A percentile compares a stretch with the other conserved stretches of the same genome.
phyloP scores from a whole-genome alignment of 352 stramenopile genomes.

The Phytophthora pluvialis region DNA sequence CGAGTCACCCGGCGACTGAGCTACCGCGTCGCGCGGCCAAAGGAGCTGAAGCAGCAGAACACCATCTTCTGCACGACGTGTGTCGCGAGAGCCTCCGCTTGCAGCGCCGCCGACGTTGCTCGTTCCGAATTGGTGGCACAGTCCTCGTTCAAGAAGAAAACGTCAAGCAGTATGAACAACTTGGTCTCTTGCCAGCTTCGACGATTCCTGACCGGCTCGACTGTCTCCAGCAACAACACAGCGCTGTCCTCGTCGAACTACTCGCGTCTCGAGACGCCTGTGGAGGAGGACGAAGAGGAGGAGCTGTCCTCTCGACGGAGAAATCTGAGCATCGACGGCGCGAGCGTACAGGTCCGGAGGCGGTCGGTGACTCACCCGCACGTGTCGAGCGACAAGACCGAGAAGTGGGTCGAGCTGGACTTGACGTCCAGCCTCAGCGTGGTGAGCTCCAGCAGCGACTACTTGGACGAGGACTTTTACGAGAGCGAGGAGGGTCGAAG shows the following conservation, averaged over 20 bases:
- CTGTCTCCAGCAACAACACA: constrained; percentile 23
- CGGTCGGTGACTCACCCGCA: constrained; percentile 29
- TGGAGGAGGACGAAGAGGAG: constrained; percentile 27
- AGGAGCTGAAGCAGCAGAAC: constrained; percentile 46
- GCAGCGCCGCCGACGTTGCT: constrained; percentile 47
- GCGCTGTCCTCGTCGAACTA: constrained; percentile 22
- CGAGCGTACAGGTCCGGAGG: constrained; percentile 10
- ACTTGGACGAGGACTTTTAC: constrained; percentile 27
- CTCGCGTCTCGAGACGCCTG: constrained; percentile 16
- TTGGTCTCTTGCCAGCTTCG: constrained; percentile 28
- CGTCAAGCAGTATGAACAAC: constrained; percentile 31
- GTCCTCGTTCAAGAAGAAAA: constrained; percentile 11
- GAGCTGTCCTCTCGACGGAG: constrained; percentile 11
- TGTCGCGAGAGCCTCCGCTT: constrained; percentile 40
- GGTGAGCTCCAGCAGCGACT: constrained; percentile 25
- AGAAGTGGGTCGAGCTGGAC: constrained; percentile 23
- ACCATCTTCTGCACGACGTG: constrained; percentile 62
- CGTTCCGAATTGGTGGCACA: constrained; percentile 40
- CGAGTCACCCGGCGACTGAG: constrained; percentile 49
- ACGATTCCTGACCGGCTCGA: constrained; percentile 21
- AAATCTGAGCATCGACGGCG: constrained; percentile 12
- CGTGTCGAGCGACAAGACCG: constrained; percentile 8
- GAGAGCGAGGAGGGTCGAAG: constrained; percentile 27
- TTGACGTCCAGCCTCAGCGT: constrained; percentile 22
- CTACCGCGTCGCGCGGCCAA: constrained; percentile 43